Percentiles rank a stretch among this genome's conserved stretches.
phyloP scores from a whole-genome alignment of 176 grass and related monocot genomes.

The Eleusine coracana region DNA sequence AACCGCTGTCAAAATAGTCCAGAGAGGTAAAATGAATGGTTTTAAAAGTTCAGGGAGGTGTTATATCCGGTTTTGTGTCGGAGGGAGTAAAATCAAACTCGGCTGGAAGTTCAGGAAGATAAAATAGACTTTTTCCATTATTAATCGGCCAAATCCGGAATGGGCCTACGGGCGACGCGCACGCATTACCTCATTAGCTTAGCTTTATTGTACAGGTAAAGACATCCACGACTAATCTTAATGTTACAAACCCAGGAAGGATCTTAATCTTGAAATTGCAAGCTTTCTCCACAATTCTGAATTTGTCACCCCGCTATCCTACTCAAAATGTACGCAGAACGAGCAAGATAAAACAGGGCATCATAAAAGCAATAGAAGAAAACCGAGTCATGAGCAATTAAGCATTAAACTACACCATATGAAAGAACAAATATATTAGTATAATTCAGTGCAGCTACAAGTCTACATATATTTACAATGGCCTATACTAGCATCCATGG shows the following conservation, averaged over 20 bases:
- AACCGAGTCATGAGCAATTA: conserved; percentile 29
- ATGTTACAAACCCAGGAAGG: not conserved
- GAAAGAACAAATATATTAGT: conserved; percentile 34
- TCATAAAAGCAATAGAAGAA: not conserved
- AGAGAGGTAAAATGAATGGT: no score
- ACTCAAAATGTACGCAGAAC: not conserved
- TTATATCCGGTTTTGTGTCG: no score
- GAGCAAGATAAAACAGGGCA: not conserved
- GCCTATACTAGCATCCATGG: conserved; percentile 28
- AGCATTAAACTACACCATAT: conserved; percentile 16
- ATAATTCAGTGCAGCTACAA: conserved; percentile 24
- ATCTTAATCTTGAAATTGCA: not conserved
- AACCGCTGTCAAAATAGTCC: no score
- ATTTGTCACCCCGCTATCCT: not conserved
- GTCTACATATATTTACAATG: conserved; percentile 45
- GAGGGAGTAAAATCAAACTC: no score
- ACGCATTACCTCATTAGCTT: no score
- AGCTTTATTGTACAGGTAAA: no score
- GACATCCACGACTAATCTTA: no score
- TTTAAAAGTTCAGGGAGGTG: no score
- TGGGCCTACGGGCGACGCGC: no score
- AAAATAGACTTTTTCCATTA: no score
- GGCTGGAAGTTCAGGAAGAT: no score
- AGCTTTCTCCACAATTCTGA: not conserved
- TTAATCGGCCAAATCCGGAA: no score